A percentile compares a stretch with the other conserved stretches of the same genome.
phyloP scores from a whole-genome alignment of 495 filamentous ascomycete species.

The Hypoxylon subgilvum region DNA sequence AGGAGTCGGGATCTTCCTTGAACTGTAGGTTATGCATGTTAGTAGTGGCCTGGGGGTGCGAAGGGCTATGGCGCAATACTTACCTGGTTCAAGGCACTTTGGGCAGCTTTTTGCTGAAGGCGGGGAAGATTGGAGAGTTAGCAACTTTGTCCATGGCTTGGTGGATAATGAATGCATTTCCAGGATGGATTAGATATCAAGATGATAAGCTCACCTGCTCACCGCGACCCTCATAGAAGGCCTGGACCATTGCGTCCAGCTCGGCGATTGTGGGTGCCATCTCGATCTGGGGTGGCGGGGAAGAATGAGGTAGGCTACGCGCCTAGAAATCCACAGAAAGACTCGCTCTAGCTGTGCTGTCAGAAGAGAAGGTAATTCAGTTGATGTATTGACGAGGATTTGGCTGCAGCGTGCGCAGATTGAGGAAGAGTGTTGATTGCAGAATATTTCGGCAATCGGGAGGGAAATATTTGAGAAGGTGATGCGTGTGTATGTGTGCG shows the following conservation, averaged over 20 bases:
- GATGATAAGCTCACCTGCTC: slow-evolving; percentile 70
- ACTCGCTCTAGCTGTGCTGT: slow-evolving; percentile 24
- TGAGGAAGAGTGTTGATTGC: slow-evolving; percentile 1
- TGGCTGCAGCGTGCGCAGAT: neutral
- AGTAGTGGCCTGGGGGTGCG: slow-evolving; percentile 14
- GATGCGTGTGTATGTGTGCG: too few species aligned
- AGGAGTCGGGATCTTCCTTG: slow-evolving; percentile 97
- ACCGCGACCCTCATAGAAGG: slow-evolving; percentile 95
- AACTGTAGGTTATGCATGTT: slow-evolving; percentile 67
- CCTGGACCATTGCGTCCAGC: slow-evolving; percentile 91
- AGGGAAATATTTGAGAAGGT: neutral
- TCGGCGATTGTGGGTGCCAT: slow-evolving; percentile 78
- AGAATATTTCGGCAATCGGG: neutral
- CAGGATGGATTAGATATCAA: neutral
- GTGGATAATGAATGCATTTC: slow-evolving; percentile 4
- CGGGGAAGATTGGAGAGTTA: slow-evolving; percentile 41
- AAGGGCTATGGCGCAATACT: slow-evolving; percentile 43
- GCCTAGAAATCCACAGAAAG: slow-evolving; percentile 34
- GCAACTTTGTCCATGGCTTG: slow-evolving; percentile 26
- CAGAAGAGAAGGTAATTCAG: slow-evolving; percentile 14
- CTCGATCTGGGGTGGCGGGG: slow-evolving; percentile 34
- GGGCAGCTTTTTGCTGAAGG: slow-evolving; percentile 92
- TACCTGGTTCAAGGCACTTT: slow-evolving; percentile 93
- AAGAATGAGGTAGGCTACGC: slow-evolving; percentile 38
- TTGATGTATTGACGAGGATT: neutral